A percentile compares a stretch with the other conserved stretches of the same genome.
Evolutionary conservation across 768 basidiomycete species (phyloP).

Genomic region (Lanmaoa pseudosensibilis): DNA sequence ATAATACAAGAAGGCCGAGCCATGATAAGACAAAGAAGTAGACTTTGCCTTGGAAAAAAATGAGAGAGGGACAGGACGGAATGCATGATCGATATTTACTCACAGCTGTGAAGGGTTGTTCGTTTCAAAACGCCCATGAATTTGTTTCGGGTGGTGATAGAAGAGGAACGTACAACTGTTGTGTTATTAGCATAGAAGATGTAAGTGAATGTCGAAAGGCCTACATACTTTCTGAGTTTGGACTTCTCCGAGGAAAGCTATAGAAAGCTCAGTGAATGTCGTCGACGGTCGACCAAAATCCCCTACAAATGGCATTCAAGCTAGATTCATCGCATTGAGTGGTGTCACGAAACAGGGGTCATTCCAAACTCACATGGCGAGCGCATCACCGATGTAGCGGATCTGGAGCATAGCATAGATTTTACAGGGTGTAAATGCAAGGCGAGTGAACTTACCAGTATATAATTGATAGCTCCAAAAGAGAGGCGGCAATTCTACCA

Average conservation of each 20-base stretch:
- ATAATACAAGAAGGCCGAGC: background rate
- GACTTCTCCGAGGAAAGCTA: slow-evolving; percentile 15
- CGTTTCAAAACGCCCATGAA: background rate
- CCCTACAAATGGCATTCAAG: slow-evolving; percentile 12
- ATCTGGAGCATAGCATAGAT: slow-evolving; percentile 5
- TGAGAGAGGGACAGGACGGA: background rate
- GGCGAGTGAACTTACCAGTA: slow-evolving; percentile 12
- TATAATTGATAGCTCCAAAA: slow-evolving; percentile 19
- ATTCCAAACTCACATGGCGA: slow-evolving; percentile 16
- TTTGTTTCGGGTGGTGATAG: background rate
- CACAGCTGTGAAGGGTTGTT: slow-evolving; percentile 1
- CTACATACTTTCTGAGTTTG: slow-evolving; percentile 8
- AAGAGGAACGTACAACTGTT: slow-evolving; percentile 16
- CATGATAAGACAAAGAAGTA: slow-evolving; percentile 8
- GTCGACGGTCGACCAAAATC: background rate
- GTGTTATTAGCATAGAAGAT: background rate
- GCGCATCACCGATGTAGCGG: slow-evolving; percentile 21
- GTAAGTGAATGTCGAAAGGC: background rate
- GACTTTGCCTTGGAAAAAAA: background rate
- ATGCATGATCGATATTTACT: background rate
- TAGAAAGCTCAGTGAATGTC: background rate
- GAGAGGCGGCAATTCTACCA: slow-evolving; percentile 4
- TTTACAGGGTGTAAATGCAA: background rate
- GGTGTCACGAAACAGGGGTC: background rate
- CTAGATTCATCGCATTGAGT: background rate